These are phyloP conservation scores for Claviceps purpurea DNA, from an alignment of 2,329 filamentous ascomycete species.

Conservation along the genomic window DNA sequence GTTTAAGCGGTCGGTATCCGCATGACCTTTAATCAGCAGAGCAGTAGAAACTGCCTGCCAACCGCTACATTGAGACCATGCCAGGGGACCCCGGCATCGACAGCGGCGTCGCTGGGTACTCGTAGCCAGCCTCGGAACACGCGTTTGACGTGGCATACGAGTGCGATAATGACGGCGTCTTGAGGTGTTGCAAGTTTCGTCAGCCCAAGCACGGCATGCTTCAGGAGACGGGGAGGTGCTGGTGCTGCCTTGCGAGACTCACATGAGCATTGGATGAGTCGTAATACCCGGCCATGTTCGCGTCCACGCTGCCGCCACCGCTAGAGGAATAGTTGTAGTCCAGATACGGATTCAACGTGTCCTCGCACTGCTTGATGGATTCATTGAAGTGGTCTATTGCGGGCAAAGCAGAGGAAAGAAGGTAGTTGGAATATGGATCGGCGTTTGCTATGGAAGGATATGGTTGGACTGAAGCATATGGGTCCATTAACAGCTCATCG, in stretches of 20 bases:
- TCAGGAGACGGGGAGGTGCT: conserved; percentile 25
- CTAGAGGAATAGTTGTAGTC: conserved; percentile 52
- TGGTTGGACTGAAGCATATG: conserved; percentile 40
- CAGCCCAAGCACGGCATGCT: conserved; percentile 32
- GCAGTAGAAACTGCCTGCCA: neutral
- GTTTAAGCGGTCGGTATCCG: neutral
- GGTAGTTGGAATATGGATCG: conserved; percentile 43
- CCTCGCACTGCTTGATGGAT: conserved; percentile 36
- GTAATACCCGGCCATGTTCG: conserved; percentile 47
- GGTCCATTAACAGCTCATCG: conserved; percentile 48
- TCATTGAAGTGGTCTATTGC: conserved; percentile 53
- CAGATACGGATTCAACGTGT: conserved; percentile 51
- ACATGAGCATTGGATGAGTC: conserved; percentile 61
- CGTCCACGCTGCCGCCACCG: conserved; percentile 54
- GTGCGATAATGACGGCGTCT: conserved; percentile 69
- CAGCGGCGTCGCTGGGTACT: conserved; percentile 56
- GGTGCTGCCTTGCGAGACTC: conserved; percentile 38
- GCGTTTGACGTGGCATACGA: conserved; percentile 55
- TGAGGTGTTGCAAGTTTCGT: conserved; percentile 18
- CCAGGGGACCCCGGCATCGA: conserved; percentile 60
- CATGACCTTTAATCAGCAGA: neutral
- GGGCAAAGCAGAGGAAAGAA: conserved; percentile 48
- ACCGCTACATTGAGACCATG: conserved; percentile 21
- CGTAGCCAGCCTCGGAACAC: conserved; percentile 48
- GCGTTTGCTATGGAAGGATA: conserved; percentile 39